Conservation (phyloP, 805 yeast species). For the Wickerhamomyces kurtzmanii region DNA sequence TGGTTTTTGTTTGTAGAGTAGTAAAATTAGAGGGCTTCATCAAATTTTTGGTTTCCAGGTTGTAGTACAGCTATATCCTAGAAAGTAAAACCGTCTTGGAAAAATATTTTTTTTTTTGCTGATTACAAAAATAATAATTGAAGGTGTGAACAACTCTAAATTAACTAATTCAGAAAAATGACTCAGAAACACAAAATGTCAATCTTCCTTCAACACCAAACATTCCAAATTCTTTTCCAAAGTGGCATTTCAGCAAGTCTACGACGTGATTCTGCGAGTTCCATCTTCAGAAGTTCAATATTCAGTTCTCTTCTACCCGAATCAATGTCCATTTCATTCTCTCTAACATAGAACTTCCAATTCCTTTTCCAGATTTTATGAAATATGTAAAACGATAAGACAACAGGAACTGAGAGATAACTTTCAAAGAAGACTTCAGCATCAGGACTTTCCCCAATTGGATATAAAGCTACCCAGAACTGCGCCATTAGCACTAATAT, state of each 20-base stretch:
- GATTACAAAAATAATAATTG: too few species aligned
- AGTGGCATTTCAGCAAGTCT: conserved; percentile 31
- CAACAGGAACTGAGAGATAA: conserved; percentile 56
- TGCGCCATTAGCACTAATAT: conserved; percentile 58
- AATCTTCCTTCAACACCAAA: conserved; percentile 33
- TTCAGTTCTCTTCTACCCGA: conserved; percentile 54
- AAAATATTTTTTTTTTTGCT: too few species aligned
- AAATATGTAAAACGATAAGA: conserved; percentile 42
- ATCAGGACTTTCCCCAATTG: conserved; percentile 41
- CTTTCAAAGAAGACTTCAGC: conserved; percentile 55
- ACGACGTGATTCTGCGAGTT: conserved; percentile 42
- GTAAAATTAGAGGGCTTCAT: too few species aligned
- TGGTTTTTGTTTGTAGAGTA: too few species aligned
- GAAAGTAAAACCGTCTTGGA: too few species aligned
- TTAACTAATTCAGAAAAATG: too few species aligned
- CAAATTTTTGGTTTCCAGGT: too few species aligned
- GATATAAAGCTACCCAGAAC: conserved; percentile 78
- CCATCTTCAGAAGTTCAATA: conserved; percentile 39
- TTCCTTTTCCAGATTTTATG: conserved; percentile 46
- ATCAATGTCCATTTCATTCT: conserved; percentile 46
- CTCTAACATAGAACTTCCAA: conserved; percentile 29
- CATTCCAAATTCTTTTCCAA: conserved; percentile 30
- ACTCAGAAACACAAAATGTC: too few species aligned
- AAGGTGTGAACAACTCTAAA: too few species aligned
- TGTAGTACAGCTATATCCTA: too few species aligned